A percentile compares a stretch with the other conserved stretches of the same genome.
phyloP scores from a whole-genome alignment of 2,329 filamentous ascomycete genomes.

The Clonostachys solani region DNA sequence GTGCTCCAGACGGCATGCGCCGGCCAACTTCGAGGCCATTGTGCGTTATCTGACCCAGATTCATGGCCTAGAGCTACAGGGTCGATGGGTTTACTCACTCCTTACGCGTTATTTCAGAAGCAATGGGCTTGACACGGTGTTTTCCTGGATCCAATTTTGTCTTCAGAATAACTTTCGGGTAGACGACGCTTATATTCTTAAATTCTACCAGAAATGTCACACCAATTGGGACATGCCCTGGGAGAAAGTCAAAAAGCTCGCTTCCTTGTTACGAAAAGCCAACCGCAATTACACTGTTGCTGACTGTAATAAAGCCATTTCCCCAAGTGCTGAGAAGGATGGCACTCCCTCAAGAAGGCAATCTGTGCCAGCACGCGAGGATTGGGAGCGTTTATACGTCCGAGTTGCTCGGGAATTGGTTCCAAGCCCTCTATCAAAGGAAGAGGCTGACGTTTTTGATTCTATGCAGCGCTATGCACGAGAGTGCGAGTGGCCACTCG shows the following conservation, averaged over 20 bases:
- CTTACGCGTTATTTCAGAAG: not conserved
- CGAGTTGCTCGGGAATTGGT: not conserved
- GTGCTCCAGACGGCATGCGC: not conserved
- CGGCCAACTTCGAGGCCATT: not conserved
- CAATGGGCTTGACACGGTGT: not conserved
- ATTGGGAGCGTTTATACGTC: slow-evolving; percentile 1
- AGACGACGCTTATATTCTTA: not conserved
- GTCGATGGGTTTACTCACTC: not conserved
- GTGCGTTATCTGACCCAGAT: not conserved
- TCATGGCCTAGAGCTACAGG: not conserved
- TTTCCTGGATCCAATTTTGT: not conserved
- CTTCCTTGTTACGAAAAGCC: not conserved
- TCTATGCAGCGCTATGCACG: slow-evolving; percentile 33
- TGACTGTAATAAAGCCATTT: not conserved
- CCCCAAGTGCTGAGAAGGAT: not conserved
- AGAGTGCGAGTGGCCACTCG: slow-evolving; percentile 19
- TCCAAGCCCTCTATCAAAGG: not conserved
- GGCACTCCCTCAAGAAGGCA: not conserved
- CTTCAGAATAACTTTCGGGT: not conserved
- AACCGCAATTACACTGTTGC: not conserved
- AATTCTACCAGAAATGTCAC: slow-evolving; percentile 15
- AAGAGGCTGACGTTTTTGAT: not conserved
- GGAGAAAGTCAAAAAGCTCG: not conserved
- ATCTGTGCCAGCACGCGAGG: not conserved
- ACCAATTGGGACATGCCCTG: slow-evolving; percentile 26